Evolutionary conservation across 768 basidiomycete species (phyloP), one percentile per base, ranked within the genome.

Genomic region (Rhizopogon rudus): DNA sequence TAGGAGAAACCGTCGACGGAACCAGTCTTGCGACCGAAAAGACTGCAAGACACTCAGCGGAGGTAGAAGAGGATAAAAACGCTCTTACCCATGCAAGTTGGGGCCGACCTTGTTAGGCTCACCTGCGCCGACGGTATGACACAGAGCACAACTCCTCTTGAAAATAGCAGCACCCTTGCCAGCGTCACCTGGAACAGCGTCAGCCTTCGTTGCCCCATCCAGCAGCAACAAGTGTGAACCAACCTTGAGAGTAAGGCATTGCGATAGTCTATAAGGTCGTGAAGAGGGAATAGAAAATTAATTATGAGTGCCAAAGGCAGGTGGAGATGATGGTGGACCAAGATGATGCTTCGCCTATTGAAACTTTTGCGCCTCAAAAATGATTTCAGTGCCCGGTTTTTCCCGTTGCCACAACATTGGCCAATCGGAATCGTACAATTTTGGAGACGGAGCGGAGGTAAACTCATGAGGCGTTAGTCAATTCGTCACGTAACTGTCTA

Each of bases 111-210:
- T 91, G 78, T 93, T 80, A 41, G 83, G 78, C 65, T 85, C 91
- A 54, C 87, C 85, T 63, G 81, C 77, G 54, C 76, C 90, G 59
- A 90, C 72, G 60, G 92, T 97, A 73, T 98, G 95, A 76, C 95
- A 98, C 70, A 97, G 93, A 41, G 88, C 87, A 66, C 91, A 94
- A 55, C 94, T 89, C 57, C 93, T 94, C 80, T 94, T 96, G 88
- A 98, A 98, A 72, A 97, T 88, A 68, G 79, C 76, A 69, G 95
- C 94, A 75, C 95, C 95, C 82, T 95, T 97, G 54, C 65, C 65
- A 67, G 88, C 72, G 77, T 97, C 91, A 84, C 95, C 95, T 82
- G 28, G 4, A 42, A 20, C 1, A 39, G 7, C n/a, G 13, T 42
- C n/a, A 48, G 60, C 37, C n/a, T 31, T 14, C 33, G n/a, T 28